phyloP scores from a whole-genome alignment of 1,139 yeast genomes.

The Lodderomyces margitis region DNA sequence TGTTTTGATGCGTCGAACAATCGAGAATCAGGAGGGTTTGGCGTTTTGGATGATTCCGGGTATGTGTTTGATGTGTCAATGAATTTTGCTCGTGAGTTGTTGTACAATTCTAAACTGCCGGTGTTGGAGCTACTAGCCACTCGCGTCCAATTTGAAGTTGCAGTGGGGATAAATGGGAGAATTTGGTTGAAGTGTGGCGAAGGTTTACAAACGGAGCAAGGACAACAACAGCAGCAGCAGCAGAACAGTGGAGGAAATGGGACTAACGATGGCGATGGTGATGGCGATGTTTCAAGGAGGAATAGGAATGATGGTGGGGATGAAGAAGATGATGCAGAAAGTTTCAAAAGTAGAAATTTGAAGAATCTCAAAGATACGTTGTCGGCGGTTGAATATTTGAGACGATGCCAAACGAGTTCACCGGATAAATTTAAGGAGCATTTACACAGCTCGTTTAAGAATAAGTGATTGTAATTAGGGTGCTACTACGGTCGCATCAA shows the following conservation, averaged over 20 bases:
- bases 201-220: constrained; percentile 21
- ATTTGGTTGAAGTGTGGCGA: constrained; percentile 78
- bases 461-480: too few relatives aligned
- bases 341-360: constrained; percentile 11
- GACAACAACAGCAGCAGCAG: constrained; percentile 3
- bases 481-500: too few relatives aligned
- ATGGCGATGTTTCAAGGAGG: constrained; percentile 13
- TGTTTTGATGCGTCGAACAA: constrained; percentile 83
- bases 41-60: constrained; percentile 72
- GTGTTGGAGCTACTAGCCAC: constrained; percentile 62
- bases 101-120: constrained; percentile 57
- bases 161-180: constrained; percentile 88
- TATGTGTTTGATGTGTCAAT: constrained; percentile 64
- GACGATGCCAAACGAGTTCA: constrained; percentile 38
- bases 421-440: constrained; percentile 39
- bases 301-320: constrained; percentile 7
- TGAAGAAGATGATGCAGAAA: constrained; percentile 14
- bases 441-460: constrained; percentile 27
- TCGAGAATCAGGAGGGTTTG: constrained; percentile 82
- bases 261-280: constrained; percentile 21
- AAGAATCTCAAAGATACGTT: constrained; percentile 53
- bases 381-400: constrained; percentile 53
- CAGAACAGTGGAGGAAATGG: constrained; percentile 3
- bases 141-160: constrained; percentile 76
- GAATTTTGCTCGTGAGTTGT: constrained; percentile 72